Conservation (phyloP, 495 filamentous ascomycete genomes). For the Aspergillus kassunensis region DNA sequence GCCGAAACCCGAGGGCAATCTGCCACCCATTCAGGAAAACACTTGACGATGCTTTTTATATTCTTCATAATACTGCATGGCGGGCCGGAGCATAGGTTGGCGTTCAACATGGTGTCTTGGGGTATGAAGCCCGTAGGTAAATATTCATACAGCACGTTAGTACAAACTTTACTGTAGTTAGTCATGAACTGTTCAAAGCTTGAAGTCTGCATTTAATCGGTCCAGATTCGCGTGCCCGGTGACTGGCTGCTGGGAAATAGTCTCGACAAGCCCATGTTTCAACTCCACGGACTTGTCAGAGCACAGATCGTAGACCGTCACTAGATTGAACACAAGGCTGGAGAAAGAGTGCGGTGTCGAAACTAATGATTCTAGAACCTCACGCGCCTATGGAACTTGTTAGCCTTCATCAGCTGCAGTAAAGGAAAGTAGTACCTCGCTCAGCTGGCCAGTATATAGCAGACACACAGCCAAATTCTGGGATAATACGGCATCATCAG, state of each 20-base stretch:
- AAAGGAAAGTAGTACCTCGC: conserved; percentile 52
- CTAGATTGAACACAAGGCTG: conserved; percentile 80
- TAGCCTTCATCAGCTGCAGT: background rate
- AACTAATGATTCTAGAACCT: conserved; percentile 60
- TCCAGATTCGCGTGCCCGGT: conserved; percentile 57
- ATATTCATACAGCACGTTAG: conserved; percentile 16
- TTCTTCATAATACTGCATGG: conserved; percentile 3
- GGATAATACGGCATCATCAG: conserved; percentile 49
- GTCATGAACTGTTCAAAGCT: conserved; percentile 49
- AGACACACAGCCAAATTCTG: conserved; percentile 81
- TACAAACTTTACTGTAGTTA: background rate
- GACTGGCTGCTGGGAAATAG: conserved; percentile 52
- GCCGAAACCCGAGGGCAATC: conserved; percentile 24
- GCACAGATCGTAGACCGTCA: conserved; percentile 88
- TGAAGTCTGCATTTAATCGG: conserved; percentile 70
- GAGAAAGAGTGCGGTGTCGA: conserved; percentile 60
- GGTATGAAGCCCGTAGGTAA: background rate
- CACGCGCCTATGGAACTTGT: conserved; percentile 45
- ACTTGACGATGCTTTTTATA: conserved; percentile 5
- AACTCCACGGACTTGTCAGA: conserved; percentile 65
- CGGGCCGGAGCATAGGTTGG: conserved; percentile 16
- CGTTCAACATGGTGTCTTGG: conserved; percentile 9
- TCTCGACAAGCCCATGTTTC: conserved; percentile 68
- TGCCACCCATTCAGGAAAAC: conserved; percentile 19
- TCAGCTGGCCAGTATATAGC: conserved; percentile 72